These are phyloP conservation scores for Aspergillus versicolor DNA, from an alignment of 2,329 filamentous ascomycete genomes.

Conservation along the genomic window DNA sequence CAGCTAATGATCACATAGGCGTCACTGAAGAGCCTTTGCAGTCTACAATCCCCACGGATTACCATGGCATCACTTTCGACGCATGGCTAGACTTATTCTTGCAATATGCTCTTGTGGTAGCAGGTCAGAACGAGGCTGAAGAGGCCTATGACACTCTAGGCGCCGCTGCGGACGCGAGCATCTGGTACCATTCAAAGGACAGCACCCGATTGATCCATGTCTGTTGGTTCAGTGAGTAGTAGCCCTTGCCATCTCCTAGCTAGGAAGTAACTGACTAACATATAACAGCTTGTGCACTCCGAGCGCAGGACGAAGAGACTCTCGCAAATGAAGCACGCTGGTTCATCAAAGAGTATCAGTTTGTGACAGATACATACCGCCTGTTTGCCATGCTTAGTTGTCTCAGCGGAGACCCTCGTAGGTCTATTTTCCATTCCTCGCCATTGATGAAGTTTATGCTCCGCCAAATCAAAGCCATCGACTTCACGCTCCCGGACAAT, in stretches of 20 bases:
- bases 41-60: constrained; percentile 52
- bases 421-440: constrained; percentile 68
- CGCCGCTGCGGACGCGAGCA: constrained; percentile 73
- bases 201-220: constrained; percentile 72
- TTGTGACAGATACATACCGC: constrained; percentile 77
- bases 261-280: constrained; percentile 9
- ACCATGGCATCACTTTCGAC: constrained; percentile 76
- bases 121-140: constrained; percentile 63
- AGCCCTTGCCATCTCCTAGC: background rate
- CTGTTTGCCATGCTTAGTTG: constrained; percentile 78
- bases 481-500: constrained; percentile 62
- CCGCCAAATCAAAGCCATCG: constrained; percentile 86
- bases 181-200: constrained; percentile 72
- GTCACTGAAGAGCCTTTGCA: constrained; percentile 27
- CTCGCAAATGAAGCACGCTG: constrained; percentile 73
- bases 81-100: constrained; percentile 89
- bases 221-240: constrained; percentile 68
- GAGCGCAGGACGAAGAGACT: constrained; percentile 74
- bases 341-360: constrained; percentile 79
- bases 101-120: constrained; percentile 77
- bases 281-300: constrained; percentile 70
- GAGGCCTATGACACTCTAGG: constrained; percentile 80
- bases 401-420: constrained; percentile 66
- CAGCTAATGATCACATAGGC: constrained; percentile 22
- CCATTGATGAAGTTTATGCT: constrained; percentile 88